Evolutionary conservation across 148 eudicot species (phyloP), one percentile per base, ranked within the genome.

Genomic region (Hydrangea macrophylla): DNA sequence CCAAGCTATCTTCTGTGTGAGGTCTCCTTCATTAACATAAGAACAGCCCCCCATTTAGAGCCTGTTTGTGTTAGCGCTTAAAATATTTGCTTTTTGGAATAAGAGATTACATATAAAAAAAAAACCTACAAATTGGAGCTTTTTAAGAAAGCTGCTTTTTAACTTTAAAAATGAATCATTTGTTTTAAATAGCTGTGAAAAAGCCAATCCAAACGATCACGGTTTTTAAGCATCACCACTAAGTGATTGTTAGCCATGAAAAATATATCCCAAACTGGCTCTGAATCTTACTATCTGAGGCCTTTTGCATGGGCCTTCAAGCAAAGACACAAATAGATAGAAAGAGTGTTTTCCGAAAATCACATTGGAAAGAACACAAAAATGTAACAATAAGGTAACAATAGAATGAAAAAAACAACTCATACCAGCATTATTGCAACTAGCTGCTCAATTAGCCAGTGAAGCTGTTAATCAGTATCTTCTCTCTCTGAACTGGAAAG

Each of bases 261-360:
- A n/a, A n/a, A n/a, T n/a, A n/a, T n/a, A n/a, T n/a, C n/a, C 72
- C 81, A 66, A 76, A 73, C 56, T 93, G 86, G 68, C 85, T 91
- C 66, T 87, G 96, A 61, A 91, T 89, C 74, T 95, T 97, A 71
- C 71, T 68, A 37, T 81, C 81, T 45, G n/a, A 95, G 84, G 9
- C 88, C 84, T 78, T 91, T 97, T 55, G 97, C 99, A 78, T 95
- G 99, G 64, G 87, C 85, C 99, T 94, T 60, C 25, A 77, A 55
- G 60, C 28, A 70, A 33, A 9, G 20, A 6, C 6, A 51, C 6
- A 6, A 42, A 11, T 17, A 20, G 8, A 36, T 2, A 56, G n/a
- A 36, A 56, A 35, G 12, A 63, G n/a, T n/a, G 11, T 20, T 1
- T 31, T 25, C 36, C 3, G 6, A 48, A 6, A 24, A 39, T 10